Conservation (phyloP, 2,329 filamentous ascomycete species). For the Claviceps capensis region DNA sequence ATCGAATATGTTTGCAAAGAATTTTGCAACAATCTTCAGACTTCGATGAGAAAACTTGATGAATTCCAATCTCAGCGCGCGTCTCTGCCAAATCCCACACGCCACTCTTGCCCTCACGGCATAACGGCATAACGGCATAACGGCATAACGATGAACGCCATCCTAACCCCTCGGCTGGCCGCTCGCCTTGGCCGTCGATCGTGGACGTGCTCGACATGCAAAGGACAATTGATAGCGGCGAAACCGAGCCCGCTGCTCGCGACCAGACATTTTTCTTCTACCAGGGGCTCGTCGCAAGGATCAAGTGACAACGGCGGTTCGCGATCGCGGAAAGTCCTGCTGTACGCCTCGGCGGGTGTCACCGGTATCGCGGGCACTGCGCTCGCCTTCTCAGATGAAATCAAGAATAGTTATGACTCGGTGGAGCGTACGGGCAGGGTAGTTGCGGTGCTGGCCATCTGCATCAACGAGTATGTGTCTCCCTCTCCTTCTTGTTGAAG, state of each 20-base stretch:
- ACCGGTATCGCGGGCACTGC: constrained; percentile 33
- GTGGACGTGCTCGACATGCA: constrained; percentile 35
- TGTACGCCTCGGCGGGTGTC: constrained; percentile 38
- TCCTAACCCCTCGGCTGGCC: constrained; percentile 25
- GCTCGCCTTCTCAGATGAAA: constrained; percentile 50
- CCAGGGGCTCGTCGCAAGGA: constrained; percentile 11
- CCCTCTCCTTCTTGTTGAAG: constrained; percentile 2
- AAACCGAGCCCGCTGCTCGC: constrained; percentile 15
- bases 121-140: constrained; percentile 5
- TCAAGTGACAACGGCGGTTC: constrained; percentile 7
- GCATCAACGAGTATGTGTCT: constrained; percentile 66
- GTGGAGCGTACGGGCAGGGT: constrained; percentile 70
- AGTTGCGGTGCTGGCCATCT: constrained; percentile 57
- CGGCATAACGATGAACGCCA: constrained; percentile 26
- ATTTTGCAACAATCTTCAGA: constrained; percentile 1
- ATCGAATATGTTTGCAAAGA: constrained; percentile 6
- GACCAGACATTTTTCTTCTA: constrained; percentile 18
- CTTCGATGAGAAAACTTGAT: constrained; percentile 6
- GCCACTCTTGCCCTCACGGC: background rate
- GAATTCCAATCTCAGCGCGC: background rate
- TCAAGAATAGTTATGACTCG: constrained; percentile 63
- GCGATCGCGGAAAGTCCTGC: constrained; percentile 19
- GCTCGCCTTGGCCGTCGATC: constrained; percentile 23
- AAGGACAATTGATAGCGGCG: constrained; percentile 22
- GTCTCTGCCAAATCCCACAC: background rate